Conservation (phyloP, 2,329 filamentous ascomycete species). For the Penicillium sp. region DNA sequence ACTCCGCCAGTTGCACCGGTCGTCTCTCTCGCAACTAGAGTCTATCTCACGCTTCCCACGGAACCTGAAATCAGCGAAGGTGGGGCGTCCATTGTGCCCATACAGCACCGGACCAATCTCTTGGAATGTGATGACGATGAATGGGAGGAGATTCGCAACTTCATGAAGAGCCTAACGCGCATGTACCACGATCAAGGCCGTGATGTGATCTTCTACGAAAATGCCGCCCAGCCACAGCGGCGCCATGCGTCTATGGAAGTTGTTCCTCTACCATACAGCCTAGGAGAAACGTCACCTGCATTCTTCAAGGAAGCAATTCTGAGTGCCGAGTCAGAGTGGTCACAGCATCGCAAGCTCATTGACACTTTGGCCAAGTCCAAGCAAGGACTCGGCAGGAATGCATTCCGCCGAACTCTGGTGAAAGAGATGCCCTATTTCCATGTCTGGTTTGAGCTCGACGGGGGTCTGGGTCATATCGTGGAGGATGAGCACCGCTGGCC, state of each 20-base stretch:
- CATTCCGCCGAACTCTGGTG: slow-evolving; percentile 79
- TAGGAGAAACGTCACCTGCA: slow-evolving; percentile 89
- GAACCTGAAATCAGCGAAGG: slow-evolving; percentile 84
- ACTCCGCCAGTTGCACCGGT: slow-evolving; percentile 81
- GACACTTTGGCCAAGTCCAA: slow-evolving; percentile 69
- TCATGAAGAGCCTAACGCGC: slow-evolving; percentile 93
- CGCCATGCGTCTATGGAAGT: slow-evolving; percentile 83
- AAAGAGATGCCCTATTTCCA: slow-evolving; percentile 99
- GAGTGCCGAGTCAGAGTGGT: slow-evolving; percentile 86
- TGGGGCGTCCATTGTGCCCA: slow-evolving; percentile 84
- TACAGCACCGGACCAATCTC: slow-evolving; percentile 83
- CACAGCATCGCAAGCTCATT: slow-evolving; percentile 91
- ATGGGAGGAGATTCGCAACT: slow-evolving; percentile 98
- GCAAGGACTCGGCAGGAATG: slow-evolving; percentile 71
- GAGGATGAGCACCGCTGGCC: slow-evolving; percentile 88
- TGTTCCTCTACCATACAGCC: slow-evolving; percentile 83
- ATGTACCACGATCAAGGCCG: slow-evolving; percentile 94
- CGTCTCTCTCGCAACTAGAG: slow-evolving; percentile 80
- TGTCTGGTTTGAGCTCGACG: slow-evolving; percentile 91
- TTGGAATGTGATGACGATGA: slow-evolving; percentile 99
- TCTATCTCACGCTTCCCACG: slow-evolving; percentile 85
- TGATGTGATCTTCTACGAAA: slow-evolving; percentile 96
- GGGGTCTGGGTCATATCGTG: slow-evolving; percentile 88
- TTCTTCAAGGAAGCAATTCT: slow-evolving; percentile 97
- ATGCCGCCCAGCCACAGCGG: slow-evolving; percentile 78